A percentile compares a stretch with the other conserved stretches of the same genome.
Conservation (phyloP, 805 yeast species). For the Brettanomyces custersianus region DNA sequence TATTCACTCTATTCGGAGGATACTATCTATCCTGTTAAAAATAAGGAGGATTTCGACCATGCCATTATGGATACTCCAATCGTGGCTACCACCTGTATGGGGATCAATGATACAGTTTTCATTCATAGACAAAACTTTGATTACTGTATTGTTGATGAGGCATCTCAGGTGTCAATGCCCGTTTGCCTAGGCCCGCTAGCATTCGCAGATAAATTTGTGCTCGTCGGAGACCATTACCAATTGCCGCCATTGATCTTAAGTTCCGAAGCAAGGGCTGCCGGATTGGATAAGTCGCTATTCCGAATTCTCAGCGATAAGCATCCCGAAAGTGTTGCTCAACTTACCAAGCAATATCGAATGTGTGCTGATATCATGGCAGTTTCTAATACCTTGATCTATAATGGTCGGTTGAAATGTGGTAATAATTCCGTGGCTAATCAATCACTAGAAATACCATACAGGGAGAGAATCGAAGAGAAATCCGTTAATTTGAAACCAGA, state of each 20-base stretch:
- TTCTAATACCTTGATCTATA: conserved; percentile 72
- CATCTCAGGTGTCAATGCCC: conserved; percentile 92
- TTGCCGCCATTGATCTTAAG: conserved; percentile 79
- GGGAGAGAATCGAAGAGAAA: conserved; percentile 16
- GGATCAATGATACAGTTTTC: conserved; percentile 58
- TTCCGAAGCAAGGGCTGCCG: conserved; percentile 53
- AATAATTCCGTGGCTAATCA: conserved; percentile 52
- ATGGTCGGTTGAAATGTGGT: conserved; percentile 73
- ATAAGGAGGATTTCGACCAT: conserved; percentile 36
- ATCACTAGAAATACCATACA: conserved; percentile 38
- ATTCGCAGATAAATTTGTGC: conserved; percentile 65
- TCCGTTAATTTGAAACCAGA: conserved; percentile 6
- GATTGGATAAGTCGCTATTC: conserved; percentile 71
- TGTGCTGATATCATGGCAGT: conserved; percentile 78
- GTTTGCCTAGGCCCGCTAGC: conserved; percentile 82
- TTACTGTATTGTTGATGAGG: conserved; percentile 93
- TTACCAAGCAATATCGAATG: conserved; percentile 88
- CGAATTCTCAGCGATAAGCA: conserved; percentile 60
- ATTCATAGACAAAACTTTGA: conserved; percentile 54
- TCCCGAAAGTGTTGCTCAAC: conserved; percentile 68
- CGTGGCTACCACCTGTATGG: conserved; percentile 85
- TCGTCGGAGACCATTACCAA: conserved; percentile 97
- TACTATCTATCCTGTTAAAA: conserved; percentile 17
- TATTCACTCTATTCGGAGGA: conserved; percentile 39
- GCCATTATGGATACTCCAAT: conserved; percentile 52